These are phyloP conservation scores for Phytopythium cucurbitacearum DNA, from an alignment of 352 stramenopile species.

Conservation along the genomic window DNA sequence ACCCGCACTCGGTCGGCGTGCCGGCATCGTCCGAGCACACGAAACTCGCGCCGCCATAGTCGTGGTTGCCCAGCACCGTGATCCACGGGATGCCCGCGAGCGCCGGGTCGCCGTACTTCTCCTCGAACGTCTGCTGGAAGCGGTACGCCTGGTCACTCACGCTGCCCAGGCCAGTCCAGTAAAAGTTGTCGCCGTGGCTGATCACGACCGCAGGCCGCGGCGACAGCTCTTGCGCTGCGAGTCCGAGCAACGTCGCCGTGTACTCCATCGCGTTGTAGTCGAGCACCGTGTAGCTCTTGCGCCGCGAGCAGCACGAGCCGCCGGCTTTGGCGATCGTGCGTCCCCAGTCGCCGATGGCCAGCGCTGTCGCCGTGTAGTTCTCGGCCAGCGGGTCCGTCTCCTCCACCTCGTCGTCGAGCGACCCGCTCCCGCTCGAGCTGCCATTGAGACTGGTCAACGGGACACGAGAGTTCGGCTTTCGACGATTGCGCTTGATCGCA, in stretches of 20 bases:
- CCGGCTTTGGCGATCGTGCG: conserved; percentile 53
- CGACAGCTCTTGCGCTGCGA: conserved; percentile 25
- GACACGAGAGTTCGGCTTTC: not conserved
- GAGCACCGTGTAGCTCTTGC: conserved; percentile 48
- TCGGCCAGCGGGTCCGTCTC: conserved; percentile 25
- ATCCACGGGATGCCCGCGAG: conserved; percentile 73
- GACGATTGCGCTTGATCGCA: not conserved
- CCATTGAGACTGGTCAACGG: conserved; percentile 1
- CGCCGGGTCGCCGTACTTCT: conserved; percentile 46
- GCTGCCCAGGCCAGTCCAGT: conserved; percentile 68
- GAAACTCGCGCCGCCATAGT: conserved; percentile 78
- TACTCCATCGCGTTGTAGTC: conserved; percentile 77
- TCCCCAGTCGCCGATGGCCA: conserved; percentile 78
- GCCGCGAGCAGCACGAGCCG: conserved; percentile 59
- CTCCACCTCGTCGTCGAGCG: conserved; percentile 22
- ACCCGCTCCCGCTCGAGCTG: conserved; percentile 14
- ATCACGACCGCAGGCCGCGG: conserved; percentile 37
- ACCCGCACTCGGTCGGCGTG: conserved; percentile 36
- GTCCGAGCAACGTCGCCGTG: conserved; percentile 47
- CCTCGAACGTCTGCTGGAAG: conserved; percentile 79
- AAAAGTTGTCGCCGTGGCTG: conserved; percentile 78
- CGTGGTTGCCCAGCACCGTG: conserved; percentile 86
- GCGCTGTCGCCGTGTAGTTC: conserved; percentile 43
- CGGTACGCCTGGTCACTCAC: conserved; percentile 53
- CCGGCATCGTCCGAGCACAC: conserved; percentile 48